These are phyloP conservation scores for Potentilla sterilis DNA, from an alignment of 306 rosid species.

Conservation along the genomic window DNA sequence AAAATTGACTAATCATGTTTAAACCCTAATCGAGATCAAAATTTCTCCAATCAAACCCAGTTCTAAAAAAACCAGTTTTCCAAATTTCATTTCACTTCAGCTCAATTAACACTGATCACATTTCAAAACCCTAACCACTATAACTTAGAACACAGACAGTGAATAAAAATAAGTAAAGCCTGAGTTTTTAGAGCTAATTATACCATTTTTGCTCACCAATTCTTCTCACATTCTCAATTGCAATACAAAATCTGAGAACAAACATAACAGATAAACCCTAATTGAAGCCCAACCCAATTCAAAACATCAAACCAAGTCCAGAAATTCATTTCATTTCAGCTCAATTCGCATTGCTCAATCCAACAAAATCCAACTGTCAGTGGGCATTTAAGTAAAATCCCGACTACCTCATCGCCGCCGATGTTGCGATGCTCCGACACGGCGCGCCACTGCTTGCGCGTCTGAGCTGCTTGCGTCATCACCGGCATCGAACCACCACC, in stretches of 20 bases:
- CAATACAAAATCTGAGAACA: neutral
- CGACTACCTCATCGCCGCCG: constrained; percentile 57
- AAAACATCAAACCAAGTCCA: neutral
- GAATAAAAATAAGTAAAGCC: neutral
- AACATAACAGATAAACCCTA: constrained; percentile 25
- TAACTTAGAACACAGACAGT: neutral
- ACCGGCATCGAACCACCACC: constrained; percentile 64
- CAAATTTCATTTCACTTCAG: neutral
- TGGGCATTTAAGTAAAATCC: constrained; percentile 12
- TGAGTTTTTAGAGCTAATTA: neutral
- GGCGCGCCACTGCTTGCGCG: constrained; percentile 87
- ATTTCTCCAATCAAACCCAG: neutral
- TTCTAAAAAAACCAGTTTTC: neutral
- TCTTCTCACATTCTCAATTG: neutral
- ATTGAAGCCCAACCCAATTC: constrained; percentile 17
- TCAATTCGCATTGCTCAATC: constrained; percentile 7
- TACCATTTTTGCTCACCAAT: neutral
- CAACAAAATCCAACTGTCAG: constrained; percentile 36
- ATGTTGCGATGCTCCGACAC: constrained; percentile 59
- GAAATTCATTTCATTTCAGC: neutral
- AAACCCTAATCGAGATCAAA: too few species aligned
- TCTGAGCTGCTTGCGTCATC: constrained; percentile 42
- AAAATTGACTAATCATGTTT: neutral
- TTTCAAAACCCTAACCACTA: neutral
- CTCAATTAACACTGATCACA: neutral